Percentiles rank a stretch among this genome's conserved stretches.
Evolutionary conservation across 2,329 filamentous ascomycete genomes (phyloP).

Genomic region (Alternaria rosae): DNA sequence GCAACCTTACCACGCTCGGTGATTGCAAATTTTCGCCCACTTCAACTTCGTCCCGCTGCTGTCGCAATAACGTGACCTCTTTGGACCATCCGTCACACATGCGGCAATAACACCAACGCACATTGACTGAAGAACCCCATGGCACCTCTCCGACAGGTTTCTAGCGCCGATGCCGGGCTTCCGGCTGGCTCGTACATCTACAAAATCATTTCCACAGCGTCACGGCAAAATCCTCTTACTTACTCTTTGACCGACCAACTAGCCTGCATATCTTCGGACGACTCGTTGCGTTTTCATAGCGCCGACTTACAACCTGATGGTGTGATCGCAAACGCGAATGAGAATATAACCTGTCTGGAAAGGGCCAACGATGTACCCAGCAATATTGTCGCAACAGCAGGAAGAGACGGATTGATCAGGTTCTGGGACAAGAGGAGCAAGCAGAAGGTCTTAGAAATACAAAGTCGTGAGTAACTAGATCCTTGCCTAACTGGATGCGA

Average conservation of each 20-base stretch:
- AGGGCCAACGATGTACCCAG: slow-evolving; percentile 60
- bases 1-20: slow-evolving; percentile 1
- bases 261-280: slow-evolving; percentile 73
- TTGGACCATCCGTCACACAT: not conserved
- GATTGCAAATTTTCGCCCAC: not conserved
- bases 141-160: slow-evolving; percentile 26
- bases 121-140: slow-evolving; percentile 13
- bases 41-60: not conserved
- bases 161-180: slow-evolving; percentile 34
- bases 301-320: slow-evolving; percentile 62
- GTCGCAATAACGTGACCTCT: not conserved
- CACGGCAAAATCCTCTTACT: slow-evolving; percentile 41
- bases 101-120: not conserved
- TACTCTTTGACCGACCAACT: slow-evolving; percentile 51
- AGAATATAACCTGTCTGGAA: slow-evolving; percentile 69
- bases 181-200: slow-evolving; percentile 51
- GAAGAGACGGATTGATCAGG: slow-evolving; percentile 72
- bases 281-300: slow-evolving; percentile 70
- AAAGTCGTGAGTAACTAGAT: slow-evolving; percentile 39
- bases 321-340: slow-evolving; percentile 62
- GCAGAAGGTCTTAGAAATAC: slow-evolving; percentile 53
- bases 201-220: slow-evolving; percentile 44
- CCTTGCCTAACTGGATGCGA: not conserved
- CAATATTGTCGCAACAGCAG: slow-evolving; percentile 70
- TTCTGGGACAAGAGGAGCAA: slow-evolving; percentile 70